A percentile compares a stretch with the other conserved stretches of the same genome.
These are phyloP conservation scores for Hyphopichia burtonii DNA, from an alignment of 1,139 yeast genomes.

Conservation along the genomic window DNA sequence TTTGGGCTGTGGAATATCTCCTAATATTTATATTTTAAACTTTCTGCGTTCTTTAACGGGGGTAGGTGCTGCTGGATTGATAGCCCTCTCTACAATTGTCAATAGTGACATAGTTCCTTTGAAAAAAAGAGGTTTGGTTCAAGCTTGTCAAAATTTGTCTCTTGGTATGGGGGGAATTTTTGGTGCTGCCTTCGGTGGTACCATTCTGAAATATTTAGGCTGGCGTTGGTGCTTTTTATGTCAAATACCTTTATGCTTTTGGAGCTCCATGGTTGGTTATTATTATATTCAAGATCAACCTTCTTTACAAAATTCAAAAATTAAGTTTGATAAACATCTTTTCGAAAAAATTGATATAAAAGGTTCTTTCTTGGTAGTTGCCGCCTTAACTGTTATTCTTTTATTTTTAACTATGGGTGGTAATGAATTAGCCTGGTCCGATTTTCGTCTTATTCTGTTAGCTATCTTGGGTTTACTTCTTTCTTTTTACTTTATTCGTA, in stretches of 20 bases:
- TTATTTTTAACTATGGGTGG: slow-evolving; percentile 27
- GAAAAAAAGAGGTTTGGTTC: slow-evolving; percentile 25
- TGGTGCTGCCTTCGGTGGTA: slow-evolving; percentile 27
- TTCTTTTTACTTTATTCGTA: slow-evolving; percentile 12
- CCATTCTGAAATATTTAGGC: slow-evolving; percentile 16
- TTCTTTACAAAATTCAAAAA: slow-evolving; percentile 9
- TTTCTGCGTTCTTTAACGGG: slow-evolving; percentile 24
- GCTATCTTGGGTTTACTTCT: slow-evolving; percentile 11
- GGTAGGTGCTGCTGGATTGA: slow-evolving; percentile 33
- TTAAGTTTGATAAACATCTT: slow-evolving; percentile 4
- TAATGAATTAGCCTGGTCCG: slow-evolving; percentile 19
- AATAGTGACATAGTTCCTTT: slow-evolving; percentile 28
- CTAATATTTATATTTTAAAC: slow-evolving; percentile 15
- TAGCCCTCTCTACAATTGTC: slow-evolving; percentile 26
- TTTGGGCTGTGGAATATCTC: slow-evolving; percentile 23
- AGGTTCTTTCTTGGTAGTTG: slow-evolving; percentile 18
- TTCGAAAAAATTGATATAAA: slow-evolving; percentile 16
- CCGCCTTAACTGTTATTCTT: slow-evolving; percentile 26
- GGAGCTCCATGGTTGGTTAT: slow-evolving; percentile 18
- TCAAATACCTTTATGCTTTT: slow-evolving; percentile 15
- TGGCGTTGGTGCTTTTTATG: slow-evolving; percentile 29
- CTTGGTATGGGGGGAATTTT: slow-evolving; percentile 23
- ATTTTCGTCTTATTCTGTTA: slow-evolving; percentile 11
- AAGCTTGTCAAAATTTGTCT: slow-evolving; percentile 24
- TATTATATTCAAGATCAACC: slow-evolving; percentile 16